Base-by-base conservation (phyloP, 805 yeast species). In the Starmerella floris region DNA sequence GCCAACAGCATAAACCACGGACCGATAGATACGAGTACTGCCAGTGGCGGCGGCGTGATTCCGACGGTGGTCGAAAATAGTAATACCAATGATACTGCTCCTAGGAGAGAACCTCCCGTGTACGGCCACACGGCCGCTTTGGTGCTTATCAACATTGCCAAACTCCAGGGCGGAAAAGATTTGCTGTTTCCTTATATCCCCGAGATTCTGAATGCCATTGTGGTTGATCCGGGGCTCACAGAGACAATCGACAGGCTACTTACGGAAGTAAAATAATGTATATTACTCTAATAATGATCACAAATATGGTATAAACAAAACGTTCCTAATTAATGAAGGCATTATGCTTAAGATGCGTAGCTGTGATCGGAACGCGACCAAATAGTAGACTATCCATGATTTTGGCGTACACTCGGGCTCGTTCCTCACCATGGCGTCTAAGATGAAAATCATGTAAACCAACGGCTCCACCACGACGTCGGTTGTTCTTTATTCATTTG, bases 131-230 rank as follows among this genome's bases (percentile, higher is more conserved):
- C 63, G 1, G 62, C 64, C 2, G 59, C 59, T 2, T 46, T 60
- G 17, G 62, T 62, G 0, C 52, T 64, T 20, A 60, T 60, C 27
- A 65, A 65, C 43, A 48, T 64, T 20, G 63, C 66, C 8, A 20
- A 28, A 20, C 50, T 54, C 19, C 55, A 49, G 34, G 56, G 56
- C 35, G 58, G 58, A 10, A 43, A 44, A 31, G 42, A 37, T 20
- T 44, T 53, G 30, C 39, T 54, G 30, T 42, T 44, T 31, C 56
- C 54, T 23, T 33, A 39, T 8, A 41, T 48, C 9, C 31, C 40
- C 16, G 52, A 46, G 1, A 37, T 59, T n/a, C 40, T 50, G n/a
- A 48, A 43, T 20, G 53, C 60, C 3, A 46, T 51, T 23, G 19
- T 35, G 10, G 32, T 50, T 23, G 59, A 60, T 46, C 52, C 55